Evolutionary conservation across 2,329 filamentous ascomycete species (phyloP).

Genomic region (Onygenales sp.): DNA sequence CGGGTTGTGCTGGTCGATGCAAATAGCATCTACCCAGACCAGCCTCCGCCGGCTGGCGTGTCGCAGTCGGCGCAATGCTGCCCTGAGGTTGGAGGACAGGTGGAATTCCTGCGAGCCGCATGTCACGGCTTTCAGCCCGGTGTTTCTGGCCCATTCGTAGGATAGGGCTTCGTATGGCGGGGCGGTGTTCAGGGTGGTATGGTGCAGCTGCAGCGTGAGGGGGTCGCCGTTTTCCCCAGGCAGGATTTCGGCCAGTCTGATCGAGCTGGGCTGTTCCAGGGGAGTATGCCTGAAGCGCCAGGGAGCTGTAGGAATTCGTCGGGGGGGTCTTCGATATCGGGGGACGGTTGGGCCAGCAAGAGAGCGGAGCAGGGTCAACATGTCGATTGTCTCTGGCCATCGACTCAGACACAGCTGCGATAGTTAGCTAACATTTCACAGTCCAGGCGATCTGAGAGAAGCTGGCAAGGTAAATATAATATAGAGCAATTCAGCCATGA

Average conservation of each 20-base stretch:
- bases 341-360: background rate
- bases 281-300: background rate
- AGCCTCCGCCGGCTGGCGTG: background rate
- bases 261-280: background rate
- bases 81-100: slow-evolving; percentile 3
- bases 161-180: slow-evolving; percentile 6
- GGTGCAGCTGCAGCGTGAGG: background rate
- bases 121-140: background rate
- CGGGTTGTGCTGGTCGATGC: slow-evolving; percentile 10
- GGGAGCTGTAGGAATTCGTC: background rate
- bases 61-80: slow-evolving; percentile 2
- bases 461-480: no score
- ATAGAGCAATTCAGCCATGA: no score
- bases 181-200: background rate
- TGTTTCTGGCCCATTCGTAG: slow-evolving; percentile 5
- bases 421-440: no score
- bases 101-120: background rate
- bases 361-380: background rate
- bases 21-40: slow-evolving; percentile 13
- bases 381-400: no score
- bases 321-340: background rate
- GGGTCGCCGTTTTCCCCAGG: background rate
- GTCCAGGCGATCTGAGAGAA: no score
- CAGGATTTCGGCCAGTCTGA: slow-evolving; percentile 1
- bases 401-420: no score